Evolutionary conservation across 768 basidiomycete genomes (phyloP).

Genomic region (Crepidotus variabilis): DNA sequence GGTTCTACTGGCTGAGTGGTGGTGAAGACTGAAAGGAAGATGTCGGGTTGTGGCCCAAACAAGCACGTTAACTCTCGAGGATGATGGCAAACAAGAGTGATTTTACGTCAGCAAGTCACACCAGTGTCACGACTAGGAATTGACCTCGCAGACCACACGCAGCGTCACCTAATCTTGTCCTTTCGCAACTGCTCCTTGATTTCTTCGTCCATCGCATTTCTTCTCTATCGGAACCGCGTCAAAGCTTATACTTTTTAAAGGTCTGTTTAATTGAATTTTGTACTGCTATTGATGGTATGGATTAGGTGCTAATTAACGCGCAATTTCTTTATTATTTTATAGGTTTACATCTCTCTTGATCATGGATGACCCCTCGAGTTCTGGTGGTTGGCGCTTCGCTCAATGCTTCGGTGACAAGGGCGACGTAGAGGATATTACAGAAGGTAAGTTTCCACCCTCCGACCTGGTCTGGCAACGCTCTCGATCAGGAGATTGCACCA

Average conservation of each 20-base stretch:
- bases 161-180: conserved; percentile 21
- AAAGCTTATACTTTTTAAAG: not conserved
- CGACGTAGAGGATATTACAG: conserved; percentile 98
- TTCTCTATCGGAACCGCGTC: not conserved
- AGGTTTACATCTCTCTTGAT: conserved; percentile 19
- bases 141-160: conserved; percentile 27
- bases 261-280: not conserved
- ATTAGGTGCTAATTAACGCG: not conserved
- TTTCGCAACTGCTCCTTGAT: not conserved
- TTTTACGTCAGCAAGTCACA: conserved; percentile 25
- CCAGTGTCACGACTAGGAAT: conserved; percentile 18
- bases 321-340: not conserved
- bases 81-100: conserved; percentile 4
- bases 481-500: conserved; percentile 12
- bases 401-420: conserved; percentile 99
- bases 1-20: conserved; percentile 20
- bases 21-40: conserved; percentile 29
- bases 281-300: not conserved
- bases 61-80: conserved; percentile 9
- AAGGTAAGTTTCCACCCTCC: conserved; percentile 55
- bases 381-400: conserved; percentile 96
- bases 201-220: not conserved
- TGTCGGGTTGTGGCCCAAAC: conserved; percentile 32
- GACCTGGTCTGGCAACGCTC: conserved; percentile 2
- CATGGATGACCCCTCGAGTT: conserved; percentile 86